Evolutionary conservation across 2,329 filamentous ascomycete species (phyloP).

Genomic region (Fusarium lyarnte): DNA sequence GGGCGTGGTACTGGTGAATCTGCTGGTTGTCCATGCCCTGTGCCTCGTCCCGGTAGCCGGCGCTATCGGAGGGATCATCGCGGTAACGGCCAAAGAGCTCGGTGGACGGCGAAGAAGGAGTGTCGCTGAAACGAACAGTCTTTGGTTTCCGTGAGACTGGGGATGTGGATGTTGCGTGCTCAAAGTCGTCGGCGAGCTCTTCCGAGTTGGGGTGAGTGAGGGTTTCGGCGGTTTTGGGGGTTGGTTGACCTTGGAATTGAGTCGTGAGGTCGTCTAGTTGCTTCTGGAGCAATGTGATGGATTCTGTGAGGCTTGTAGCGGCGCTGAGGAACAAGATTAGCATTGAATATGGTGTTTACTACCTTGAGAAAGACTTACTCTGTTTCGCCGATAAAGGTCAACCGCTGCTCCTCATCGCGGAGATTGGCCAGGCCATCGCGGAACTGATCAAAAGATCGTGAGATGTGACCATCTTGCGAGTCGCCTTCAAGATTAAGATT

Average conservation of each 20-base stretch:
- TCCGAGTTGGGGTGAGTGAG: conserved; percentile 72
- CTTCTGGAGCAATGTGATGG: conserved; percentile 73
- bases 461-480: conserved; percentile 88
- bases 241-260: conserved; percentile 78
- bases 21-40: conserved; percentile 78
- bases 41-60: conserved; percentile 70
- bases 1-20: conserved; percentile 84
- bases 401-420: conserved; percentile 69
- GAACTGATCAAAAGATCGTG: conserved; percentile 86
- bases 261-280: conserved; percentile 81
- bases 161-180: conserved; percentile 63
- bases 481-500: conserved; percentile 81
- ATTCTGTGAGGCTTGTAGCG: conserved; percentile 64
- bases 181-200: conserved; percentile 69
- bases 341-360: neutral
- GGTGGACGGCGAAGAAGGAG: conserved; percentile 54
- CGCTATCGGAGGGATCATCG: conserved; percentile 69
- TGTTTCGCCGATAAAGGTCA: conserved; percentile 72
- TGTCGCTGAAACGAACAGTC: conserved; percentile 87
- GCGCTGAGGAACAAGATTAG: conserved; percentile 49
- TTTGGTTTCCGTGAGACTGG: conserved; percentile 60
- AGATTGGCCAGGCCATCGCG: conserved; percentile 80
- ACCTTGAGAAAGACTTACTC: conserved; percentile 55
- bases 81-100: conserved; percentile 69
- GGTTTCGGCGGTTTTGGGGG: conserved; percentile 59